Conservation (phyloP, 2,329 filamentous ascomycete genomes). For the Ploettnerulaceae sp. region DNA sequence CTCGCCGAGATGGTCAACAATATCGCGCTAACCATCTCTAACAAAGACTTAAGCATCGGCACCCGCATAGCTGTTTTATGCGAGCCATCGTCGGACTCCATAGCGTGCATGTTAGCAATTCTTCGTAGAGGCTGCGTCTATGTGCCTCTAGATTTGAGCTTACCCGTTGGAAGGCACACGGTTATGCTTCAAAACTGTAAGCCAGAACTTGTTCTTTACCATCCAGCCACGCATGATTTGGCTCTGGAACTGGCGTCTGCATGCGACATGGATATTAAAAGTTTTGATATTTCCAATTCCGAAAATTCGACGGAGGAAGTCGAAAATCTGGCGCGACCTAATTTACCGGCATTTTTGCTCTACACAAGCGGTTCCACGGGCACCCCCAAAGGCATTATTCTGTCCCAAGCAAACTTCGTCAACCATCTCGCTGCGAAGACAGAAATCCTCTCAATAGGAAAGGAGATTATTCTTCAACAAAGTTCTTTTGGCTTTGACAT, state of each 20-base stretch:
- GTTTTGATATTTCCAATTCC: neutral
- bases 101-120: slow-evolving; percentile 3
- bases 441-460: neutral
- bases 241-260: neutral
- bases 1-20: slow-evolving; percentile 33
- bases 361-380: slow-evolving; percentile 19
- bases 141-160: neutral
- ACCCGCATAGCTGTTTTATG: neutral
- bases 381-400: slow-evolving; percentile 16
- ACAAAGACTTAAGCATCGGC: neutral
- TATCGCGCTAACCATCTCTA: slow-evolving; percentile 32
- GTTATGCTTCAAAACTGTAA: neutral
- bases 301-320: neutral
- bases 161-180: neutral
- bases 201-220: neutral
- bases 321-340: neutral
- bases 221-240: neutral
- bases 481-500: slow-evolving; percentile 15
- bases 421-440: slow-evolving; percentile 2
- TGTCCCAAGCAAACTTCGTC: slow-evolving; percentile 7
- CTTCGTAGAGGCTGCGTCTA: neutral
- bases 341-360: neutral
- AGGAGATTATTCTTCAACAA: slow-evolving; percentile 10
- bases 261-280: too few relatives aligned
- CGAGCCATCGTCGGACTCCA: neutral